Evolutionary conservation across 2,329 filamentous ascomycete genomes (phyloP).

Genomic region (Pseudopithomyces maydicus): DNA sequence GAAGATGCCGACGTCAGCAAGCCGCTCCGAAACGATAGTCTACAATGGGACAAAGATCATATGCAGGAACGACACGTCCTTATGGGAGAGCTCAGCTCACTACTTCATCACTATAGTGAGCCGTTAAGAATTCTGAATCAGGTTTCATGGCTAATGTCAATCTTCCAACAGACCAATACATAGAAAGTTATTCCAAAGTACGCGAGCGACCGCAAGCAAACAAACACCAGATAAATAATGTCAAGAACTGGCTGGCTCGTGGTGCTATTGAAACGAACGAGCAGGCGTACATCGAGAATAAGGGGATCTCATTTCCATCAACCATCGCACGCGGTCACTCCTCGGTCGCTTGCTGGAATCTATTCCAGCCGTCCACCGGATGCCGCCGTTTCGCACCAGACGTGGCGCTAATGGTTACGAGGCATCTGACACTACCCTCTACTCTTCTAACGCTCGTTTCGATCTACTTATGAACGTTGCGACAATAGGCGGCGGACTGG

Average conservation of each 20-base stretch:
- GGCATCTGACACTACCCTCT: conserved; percentile 7
- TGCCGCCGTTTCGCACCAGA: conserved; percentile 16
- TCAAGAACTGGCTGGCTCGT: conserved; percentile 16
- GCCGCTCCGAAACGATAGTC: conserved; percentile 16
- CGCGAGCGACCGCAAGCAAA: conserved; percentile 16
- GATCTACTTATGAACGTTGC: conserved; percentile 17
- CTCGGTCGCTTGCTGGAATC: conserved; percentile 19
- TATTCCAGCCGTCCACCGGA: conserved; percentile 7
- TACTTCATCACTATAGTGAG: conserved; percentile 24
- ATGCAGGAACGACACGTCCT: conserved; percentile 13
- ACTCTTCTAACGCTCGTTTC: conserved; percentile 19
- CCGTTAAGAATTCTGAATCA: background rate
- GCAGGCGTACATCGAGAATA: conserved; percentile 13
- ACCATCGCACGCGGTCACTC: conserved; percentile 10
- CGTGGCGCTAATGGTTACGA: conserved; percentile 2
- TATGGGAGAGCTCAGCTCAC: conserved; percentile 19
- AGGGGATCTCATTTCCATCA: conserved; percentile 26
- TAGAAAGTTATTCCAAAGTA: conserved; percentile 24
- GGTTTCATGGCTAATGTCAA: background rate
- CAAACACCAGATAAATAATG: conserved; percentile 17
- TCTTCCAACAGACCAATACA: conserved; percentile 19
- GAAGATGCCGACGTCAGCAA: background rate
- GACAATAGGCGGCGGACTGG: conserved; percentile 17
- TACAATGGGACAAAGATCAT: conserved; percentile 18
- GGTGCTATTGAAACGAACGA: conserved; percentile 17